Evolutionary conservation across 1,139 yeast species (phyloP).

Genomic region (Yamadazyma oceani): DNA sequence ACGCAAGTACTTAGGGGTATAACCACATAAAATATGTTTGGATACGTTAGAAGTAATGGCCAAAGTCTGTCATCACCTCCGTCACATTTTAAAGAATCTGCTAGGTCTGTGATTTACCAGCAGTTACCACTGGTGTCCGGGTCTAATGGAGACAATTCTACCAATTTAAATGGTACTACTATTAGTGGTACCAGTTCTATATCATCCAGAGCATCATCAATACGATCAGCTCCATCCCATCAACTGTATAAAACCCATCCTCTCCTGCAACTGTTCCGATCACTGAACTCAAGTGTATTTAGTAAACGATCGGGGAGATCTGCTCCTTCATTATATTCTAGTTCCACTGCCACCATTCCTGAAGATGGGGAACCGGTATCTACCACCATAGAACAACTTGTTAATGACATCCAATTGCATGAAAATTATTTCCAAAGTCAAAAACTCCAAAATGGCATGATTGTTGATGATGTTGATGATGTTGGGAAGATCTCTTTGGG

Average conservation of each 20-base stretch:
- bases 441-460: slow-evolving; percentile 7
- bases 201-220: slow-evolving; percentile 12
- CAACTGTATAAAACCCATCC: slow-evolving; percentile 16
- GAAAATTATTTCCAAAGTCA: slow-evolving; percentile 32
- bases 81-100: slow-evolving; percentile 43
- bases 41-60: slow-evolving; percentile 33
- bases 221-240: slow-evolving; percentile 21
- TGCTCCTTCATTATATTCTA: slow-evolving; percentile 45
- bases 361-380: slow-evolving; percentile 47
- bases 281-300: slow-evolving; percentile 36
- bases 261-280: slow-evolving; percentile 19
- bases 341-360: slow-evolving; percentile 48
- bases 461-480: slow-evolving; percentile 27
- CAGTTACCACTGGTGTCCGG: slow-evolving; percentile 38
- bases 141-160: not conserved
- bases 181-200: not conserved
- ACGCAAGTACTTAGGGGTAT: not conserved
- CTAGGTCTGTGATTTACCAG: slow-evolving; percentile 48
- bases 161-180: no score
- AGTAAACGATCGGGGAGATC: slow-evolving; percentile 42
- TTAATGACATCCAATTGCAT: slow-evolving; percentile 44
- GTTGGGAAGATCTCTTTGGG: slow-evolving; percentile 43
- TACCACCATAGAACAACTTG: slow-evolving; percentile 46
- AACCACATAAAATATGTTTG: slow-evolving; percentile 29
- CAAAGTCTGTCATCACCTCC: slow-evolving; percentile 36